Evolutionary conservation across 352 stramenopile genomes (phyloP), one percentile per base, ranked within the genome.

Genomic region (Elongisporangium undulatum): DNA sequence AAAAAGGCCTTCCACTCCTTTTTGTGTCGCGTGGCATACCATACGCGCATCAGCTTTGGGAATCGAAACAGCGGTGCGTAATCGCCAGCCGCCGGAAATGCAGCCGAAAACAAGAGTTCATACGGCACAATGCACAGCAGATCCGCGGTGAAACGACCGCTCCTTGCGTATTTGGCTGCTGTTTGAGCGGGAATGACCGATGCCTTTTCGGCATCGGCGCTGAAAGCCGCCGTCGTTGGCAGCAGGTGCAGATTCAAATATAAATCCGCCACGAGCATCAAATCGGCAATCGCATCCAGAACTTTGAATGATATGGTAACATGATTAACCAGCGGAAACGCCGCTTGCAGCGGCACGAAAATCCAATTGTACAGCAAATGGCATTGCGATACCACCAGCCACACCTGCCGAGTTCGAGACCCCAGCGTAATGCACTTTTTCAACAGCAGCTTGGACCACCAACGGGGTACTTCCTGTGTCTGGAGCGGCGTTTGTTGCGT

Each of bases 231-330:
- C 1, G 21, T 48, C 5, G 51, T 69, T 50, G 63, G 69, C 2
- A 62, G 64, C 39, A 89, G 48, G 29, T 89, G 76, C 7, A 78
- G 62, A 19, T 73, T 85, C 21, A 85, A 17, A 58, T 85, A 89
- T 16, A 85, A 63, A 26, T 89, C 79, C 0, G 63, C 23, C 5
- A 58, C 55, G 5, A 87, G 62, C 0, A 79, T 9, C 13, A 87
- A 20, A 58, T 87, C 79, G 13, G 69, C 29, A 5, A 75, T 0
- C 6, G 38, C 54, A 23, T 77, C 73, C 2, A 67, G 39, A 8
- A 63, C 49, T 6, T 69, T 55, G 0, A 79, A 59, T 3, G 54
- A 41, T 24, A 29, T 55, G 9, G 59, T 55, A 4, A 55, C 56
- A 1, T 55, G 60, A 38, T 74, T 67, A 2, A 83, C 52, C 1